These are phyloP conservation scores for Erysimum pusillum DNA, from an alignment of 441 rosid species.

Conservation along the genomic window DNA sequence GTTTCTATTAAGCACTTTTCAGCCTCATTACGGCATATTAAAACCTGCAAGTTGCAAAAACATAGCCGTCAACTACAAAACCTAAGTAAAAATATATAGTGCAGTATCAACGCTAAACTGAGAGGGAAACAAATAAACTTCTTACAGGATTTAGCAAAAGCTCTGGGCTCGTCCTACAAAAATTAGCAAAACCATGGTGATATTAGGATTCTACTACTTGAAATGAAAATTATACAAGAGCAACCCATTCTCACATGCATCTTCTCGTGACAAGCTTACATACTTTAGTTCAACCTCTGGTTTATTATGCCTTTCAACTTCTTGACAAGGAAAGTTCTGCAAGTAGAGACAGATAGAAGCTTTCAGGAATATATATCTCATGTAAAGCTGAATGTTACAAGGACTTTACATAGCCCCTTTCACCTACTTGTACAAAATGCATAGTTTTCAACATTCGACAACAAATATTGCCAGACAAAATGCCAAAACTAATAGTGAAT, in stretches of 20 bases:
- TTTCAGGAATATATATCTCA: slow-evolving; percentile 24
- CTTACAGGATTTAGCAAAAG: slow-evolving; percentile 94
- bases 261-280: slow-evolving; percentile 48
- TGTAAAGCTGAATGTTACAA: slow-evolving; percentile 22
- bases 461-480: neutral
- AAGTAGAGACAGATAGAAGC: slow-evolving; percentile 30
- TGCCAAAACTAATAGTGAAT: neutral
- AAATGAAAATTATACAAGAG: slow-evolving; percentile 24
- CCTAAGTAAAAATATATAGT: slow-evolving; percentile 2
- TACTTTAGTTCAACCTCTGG: slow-evolving; percentile 99
- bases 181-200: slow-evolving; percentile 29
- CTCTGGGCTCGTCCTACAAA: slow-evolving; percentile 91
- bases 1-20: slow-evolving; percentile 97
- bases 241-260: slow-evolving; percentile 41
- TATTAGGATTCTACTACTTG: slow-evolving; percentile 36
- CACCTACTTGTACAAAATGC: slow-evolving; percentile 15
- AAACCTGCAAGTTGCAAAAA: slow-evolving; percentile 60
- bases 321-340: slow-evolving; percentile 99
- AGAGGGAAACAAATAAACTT: slow-evolving; percentile 36
- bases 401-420: slow-evolving; percentile 16
- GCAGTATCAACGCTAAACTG: slow-evolving; percentile 23
- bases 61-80: neutral
- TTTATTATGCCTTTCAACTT: slow-evolving; percentile 98
- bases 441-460: neutral
- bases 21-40: slow-evolving; percentile 95